Percentiles rank a stretch among this genome's conserved stretches.
These are phyloP conservation scores for Epicoccum nigrum DNA, from an alignment of 2,329 filamentous ascomycete genomes.

Conservation along the genomic window DNA sequence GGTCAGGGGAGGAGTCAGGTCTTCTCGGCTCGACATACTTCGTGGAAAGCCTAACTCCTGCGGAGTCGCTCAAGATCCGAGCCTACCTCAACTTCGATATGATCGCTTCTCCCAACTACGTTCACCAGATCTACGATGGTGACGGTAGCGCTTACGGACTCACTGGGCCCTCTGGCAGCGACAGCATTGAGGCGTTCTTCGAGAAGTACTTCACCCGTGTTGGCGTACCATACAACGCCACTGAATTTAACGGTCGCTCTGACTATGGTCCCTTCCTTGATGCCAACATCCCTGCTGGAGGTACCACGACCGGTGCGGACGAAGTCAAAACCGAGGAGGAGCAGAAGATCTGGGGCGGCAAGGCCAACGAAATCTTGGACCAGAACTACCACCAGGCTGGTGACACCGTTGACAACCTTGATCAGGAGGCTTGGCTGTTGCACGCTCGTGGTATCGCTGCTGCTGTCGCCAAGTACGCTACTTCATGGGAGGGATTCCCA, in stretches of 20 bases:
- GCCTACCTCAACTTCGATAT: constrained; percentile 53
- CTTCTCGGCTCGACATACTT: constrained; percentile 46
- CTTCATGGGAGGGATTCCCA: constrained; percentile 36
- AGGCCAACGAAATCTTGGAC: constrained; percentile 32
- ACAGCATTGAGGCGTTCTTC: constrained; percentile 42
- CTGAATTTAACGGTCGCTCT: constrained; percentile 46
- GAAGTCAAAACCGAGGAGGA: constrained; percentile 47
- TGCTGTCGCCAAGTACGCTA: constrained; percentile 42
- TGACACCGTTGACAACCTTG: constrained; percentile 46
- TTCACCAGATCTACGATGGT: constrained; percentile 47
- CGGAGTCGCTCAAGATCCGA: constrained; percentile 42
- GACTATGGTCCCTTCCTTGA: constrained; percentile 49
- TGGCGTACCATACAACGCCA: constrained; percentile 38
- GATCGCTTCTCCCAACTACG: constrained; percentile 48
- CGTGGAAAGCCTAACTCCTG: constrained; percentile 31
- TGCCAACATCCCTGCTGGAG: constrained; percentile 44
- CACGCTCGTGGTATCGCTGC: constrained; percentile 44
- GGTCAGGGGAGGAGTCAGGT: constrained; percentile 48
- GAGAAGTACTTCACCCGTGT: constrained; percentile 38
- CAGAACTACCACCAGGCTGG: constrained; percentile 47
- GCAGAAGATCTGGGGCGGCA: constrained; percentile 42
- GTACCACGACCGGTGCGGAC: constrained; percentile 48
- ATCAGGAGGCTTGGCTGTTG: constrained; percentile 39
- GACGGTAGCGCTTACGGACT: constrained; percentile 43
- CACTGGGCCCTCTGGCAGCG: constrained; percentile 41